These are phyloP conservation scores for Lentinula edodes DNA, from an alignment of 768 basidiomycete genomes.

Conservation along the genomic window DNA sequence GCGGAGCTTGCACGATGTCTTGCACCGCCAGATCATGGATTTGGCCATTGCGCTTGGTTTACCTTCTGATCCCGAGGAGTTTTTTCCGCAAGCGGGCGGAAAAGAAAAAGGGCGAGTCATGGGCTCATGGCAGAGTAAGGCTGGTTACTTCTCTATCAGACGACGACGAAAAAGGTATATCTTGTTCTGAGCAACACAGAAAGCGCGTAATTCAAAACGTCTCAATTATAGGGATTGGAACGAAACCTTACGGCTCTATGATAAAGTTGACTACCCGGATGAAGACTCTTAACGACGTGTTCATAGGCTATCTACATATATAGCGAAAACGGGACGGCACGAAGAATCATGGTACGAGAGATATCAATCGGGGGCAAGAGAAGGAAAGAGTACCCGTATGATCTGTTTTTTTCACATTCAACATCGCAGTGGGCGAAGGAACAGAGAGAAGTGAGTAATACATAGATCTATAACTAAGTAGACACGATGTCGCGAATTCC, in stretches of 20 bases:
- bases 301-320: not conserved
- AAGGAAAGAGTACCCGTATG: too few relatives aligned
- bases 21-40: constrained; percentile 64
- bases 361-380: too few relatives aligned
- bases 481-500: too few relatives aligned
- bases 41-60: constrained; percentile 57
- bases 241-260: constrained; percentile 76
- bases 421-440: too few relatives aligned
- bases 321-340: too few relatives aligned
- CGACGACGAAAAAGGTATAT: constrained; percentile 55
- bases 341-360: too few relatives aligned
- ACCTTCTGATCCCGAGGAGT: constrained; percentile 63
- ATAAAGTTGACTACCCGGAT: constrained; percentile 76
- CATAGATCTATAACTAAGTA: too few relatives aligned
- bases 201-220: not conserved
- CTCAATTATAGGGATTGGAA: constrained; percentile 64
- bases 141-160: constrained; percentile 75
- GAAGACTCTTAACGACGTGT: constrained; percentile 26
- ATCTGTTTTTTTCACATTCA: too few relatives aligned
- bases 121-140: constrained; percentile 62
- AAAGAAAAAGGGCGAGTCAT: constrained; percentile 67
- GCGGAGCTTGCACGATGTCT: constrained; percentile 43
- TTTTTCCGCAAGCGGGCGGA: constrained; percentile 55
- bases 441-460: too few relatives aligned
- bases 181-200: not conserved